Conservation (phyloP, 2,329 filamentous ascomycete genomes). For the Stachybotrys echinatus region DNA sequence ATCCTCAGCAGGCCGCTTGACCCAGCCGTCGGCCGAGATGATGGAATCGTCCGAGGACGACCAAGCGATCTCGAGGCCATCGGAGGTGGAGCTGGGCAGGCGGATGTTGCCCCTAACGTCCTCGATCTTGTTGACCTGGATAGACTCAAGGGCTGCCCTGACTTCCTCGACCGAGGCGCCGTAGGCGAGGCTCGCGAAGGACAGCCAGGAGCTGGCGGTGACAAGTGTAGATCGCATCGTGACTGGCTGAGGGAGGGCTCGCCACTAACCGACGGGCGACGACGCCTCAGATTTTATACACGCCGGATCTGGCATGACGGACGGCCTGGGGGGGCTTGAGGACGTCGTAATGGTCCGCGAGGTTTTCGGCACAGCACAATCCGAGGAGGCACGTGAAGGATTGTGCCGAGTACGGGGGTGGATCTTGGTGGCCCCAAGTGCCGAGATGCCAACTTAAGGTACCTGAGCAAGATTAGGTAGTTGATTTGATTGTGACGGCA, state of each 20-base stretch:
- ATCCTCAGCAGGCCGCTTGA: slow-evolving; percentile 22
- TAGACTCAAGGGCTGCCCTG: background rate
- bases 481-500: too few relatives aligned
- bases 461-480: too few relatives aligned
- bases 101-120: slow-evolving; percentile 32
- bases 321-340: too few relatives aligned
- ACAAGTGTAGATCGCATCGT: background rate
- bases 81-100: slow-evolving; percentile 21
- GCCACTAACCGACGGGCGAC: background rate
- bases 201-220: background rate
- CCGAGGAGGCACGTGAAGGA: background rate
- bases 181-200: background rate
- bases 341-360: background rate
- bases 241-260: background rate
- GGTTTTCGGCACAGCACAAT: background rate
- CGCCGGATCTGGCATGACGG: background rate
- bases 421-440: too few relatives aligned
- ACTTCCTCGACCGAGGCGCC: background rate
- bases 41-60: slow-evolving; percentile 24
- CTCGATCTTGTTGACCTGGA: slow-evolving; percentile 25
- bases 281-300: background rate
- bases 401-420: too few relatives aligned
- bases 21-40: slow-evolving; percentile 27
- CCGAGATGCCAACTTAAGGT: too few relatives aligned
- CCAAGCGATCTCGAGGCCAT: slow-evolving; percentile 28